Conservation (phyloP, 2,329 filamentous ascomycete genomes). For the Calonectria pteridis region DNA sequence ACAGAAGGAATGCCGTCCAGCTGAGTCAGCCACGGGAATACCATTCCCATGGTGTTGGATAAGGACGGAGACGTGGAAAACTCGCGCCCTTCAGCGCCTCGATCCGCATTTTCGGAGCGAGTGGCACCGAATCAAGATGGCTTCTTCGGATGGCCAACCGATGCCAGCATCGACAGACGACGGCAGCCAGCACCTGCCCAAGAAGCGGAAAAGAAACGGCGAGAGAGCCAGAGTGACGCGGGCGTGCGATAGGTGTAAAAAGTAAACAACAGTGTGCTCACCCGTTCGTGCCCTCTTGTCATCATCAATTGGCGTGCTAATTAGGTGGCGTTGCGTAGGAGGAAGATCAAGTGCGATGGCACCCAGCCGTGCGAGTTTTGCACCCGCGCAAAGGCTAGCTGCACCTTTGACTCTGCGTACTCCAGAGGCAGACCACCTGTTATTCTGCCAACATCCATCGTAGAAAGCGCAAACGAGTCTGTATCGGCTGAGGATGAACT, state of each 20-base stretch:
- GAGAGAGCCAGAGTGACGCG: conserved; percentile 42
- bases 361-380: conserved; percentile 44
- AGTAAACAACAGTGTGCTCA: conserved; percentile 27
- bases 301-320: conserved; percentile 22
- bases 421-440: conserved; percentile 39
- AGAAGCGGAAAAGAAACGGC: conserved; percentile 41
- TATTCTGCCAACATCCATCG: conserved; percentile 32
- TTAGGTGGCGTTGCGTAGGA: conserved; percentile 19
- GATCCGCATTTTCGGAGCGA: neutral
- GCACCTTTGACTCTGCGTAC: conserved; percentile 44
- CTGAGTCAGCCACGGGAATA: neutral
- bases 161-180: conserved; percentile 4
- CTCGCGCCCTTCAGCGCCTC: conserved; percentile 4
- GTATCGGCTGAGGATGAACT: conserved; percentile 5
- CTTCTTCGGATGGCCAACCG: conserved; percentile 5
- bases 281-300: neutral
- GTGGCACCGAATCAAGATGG: conserved; percentile 21
- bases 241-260: conserved; percentile 45
- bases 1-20: neutral
- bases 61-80: conserved; percentile 5
- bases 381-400: conserved; percentile 31
- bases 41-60: neutral
- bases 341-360: conserved; percentile 45
- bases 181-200: conserved; percentile 16
- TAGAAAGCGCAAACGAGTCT: conserved; percentile 12